Conservation (phyloP, 192 early-diverging fungal species). For the Linnemannia elongata region DNA sequence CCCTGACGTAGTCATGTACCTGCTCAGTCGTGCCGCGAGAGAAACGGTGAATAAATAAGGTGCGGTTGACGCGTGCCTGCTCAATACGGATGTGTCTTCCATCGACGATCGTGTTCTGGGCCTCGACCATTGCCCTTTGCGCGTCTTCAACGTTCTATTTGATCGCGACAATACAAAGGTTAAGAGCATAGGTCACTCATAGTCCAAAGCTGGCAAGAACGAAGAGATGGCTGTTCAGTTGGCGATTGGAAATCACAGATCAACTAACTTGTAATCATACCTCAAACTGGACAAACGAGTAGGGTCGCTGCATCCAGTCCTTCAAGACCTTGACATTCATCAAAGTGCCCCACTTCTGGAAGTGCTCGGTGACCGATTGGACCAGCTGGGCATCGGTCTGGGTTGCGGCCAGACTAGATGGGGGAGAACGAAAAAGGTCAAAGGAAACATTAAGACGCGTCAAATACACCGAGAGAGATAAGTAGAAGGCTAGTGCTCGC, state of each 20-base stretch:
- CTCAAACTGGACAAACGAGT: conserved; percentile 85
- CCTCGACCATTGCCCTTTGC: conserved; percentile 68
- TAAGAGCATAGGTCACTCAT: neutral
- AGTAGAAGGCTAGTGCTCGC: neutral
- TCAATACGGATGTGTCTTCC: conserved; percentile 82
- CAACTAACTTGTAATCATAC: conserved; percentile 23
- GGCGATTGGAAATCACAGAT: neutral
- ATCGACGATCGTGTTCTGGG: conserved; percentile 75
- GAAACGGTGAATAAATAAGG: conserved; percentile 72
- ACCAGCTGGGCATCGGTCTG: conserved; percentile 67
- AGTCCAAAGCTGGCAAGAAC: neutral
- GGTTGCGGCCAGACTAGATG: conserved; percentile 65
- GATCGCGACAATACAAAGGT: neutral
- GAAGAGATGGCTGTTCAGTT: neutral
- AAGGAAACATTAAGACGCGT: neutral
- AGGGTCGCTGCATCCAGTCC: conserved; percentile 78
- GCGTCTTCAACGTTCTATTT: conserved; percentile 68
- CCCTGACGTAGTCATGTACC: conserved; percentile 30
- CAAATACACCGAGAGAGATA: neutral
- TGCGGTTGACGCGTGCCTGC: conserved; percentile 82
- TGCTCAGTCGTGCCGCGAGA: conserved; percentile 54
- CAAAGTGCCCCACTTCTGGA: conserved; percentile 73
- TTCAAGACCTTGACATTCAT: conserved; percentile 81
- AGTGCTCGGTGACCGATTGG: conserved; percentile 68
- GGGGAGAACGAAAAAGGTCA: neutral